phyloP scores from a whole-genome alignment of 169 alveolate species.

The Eimeria mitis region DNA sequence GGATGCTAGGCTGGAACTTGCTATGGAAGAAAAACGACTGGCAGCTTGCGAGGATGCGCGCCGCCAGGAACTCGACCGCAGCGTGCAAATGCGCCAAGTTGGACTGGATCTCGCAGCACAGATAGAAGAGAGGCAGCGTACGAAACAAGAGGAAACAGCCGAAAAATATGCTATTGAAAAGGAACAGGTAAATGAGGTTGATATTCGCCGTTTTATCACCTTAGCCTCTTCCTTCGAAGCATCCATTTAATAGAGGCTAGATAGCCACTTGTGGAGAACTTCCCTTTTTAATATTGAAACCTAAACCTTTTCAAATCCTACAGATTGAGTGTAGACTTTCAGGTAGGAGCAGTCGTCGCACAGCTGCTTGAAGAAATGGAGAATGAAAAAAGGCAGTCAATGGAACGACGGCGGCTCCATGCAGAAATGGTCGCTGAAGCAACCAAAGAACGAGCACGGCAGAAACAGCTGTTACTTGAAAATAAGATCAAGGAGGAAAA shows the following conservation, averaged over 20 bases:
- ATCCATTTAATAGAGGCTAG: background rate
- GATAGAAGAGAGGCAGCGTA: constrained; percentile 25
- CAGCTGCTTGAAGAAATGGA: constrained; percentile 76
- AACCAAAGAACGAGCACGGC: constrained; percentile 56
- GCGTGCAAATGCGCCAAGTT: constrained; percentile 32
- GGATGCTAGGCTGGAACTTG: constrained; percentile 48
- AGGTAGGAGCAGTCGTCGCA: constrained; percentile 70
- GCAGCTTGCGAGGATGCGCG: constrained; percentile 63
- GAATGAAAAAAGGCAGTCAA: constrained; percentile 53
- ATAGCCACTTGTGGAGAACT: background rate
- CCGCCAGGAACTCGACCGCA: constrained; percentile 58
- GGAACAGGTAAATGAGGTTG: constrained; percentile 35
- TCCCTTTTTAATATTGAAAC: background rate
- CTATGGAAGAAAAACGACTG: constrained; percentile 68
- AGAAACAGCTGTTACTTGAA: constrained; percentile 49
- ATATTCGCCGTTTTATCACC: background rate
- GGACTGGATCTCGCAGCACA: constrained; percentile 59
- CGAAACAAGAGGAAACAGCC: constrained; percentile 37
- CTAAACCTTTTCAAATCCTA: background rate
- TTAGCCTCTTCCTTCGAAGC: background rate
- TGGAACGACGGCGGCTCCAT: constrained; percentile 40
- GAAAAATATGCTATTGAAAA: constrained; percentile 34
- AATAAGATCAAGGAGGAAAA: constrained; percentile 43
- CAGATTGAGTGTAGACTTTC: constrained; percentile 20
- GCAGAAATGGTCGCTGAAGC: constrained; percentile 49